Conservation (phyloP, 805 yeast genomes). For the Debaryomyces prosopidis region DNA sequence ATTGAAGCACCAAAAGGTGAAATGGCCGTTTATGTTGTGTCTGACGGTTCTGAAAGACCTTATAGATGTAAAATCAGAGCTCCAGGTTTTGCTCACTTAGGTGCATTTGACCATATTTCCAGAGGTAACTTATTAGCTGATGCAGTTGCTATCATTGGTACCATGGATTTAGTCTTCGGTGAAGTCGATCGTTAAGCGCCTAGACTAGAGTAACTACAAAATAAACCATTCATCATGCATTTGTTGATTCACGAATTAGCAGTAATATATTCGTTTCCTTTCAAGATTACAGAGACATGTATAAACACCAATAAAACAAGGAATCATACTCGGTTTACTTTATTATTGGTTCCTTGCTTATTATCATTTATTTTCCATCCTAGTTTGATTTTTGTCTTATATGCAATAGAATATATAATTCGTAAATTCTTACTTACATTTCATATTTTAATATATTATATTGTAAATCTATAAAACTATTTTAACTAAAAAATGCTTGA, state of each 20-base stretch:
- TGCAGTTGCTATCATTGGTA: constrained; percentile 91
- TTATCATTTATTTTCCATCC: neutral
- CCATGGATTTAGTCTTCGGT: constrained; percentile 93
- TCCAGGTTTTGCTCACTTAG: constrained; percentile 91
- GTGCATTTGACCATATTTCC: constrained; percentile 82
- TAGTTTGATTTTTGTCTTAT: constrained; percentile 1
- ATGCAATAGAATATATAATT: constrained; percentile 2
- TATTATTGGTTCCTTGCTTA: neutral
- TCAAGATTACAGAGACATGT: neutral
- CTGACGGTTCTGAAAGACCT: constrained; percentile 89
- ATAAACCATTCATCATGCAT: constrained; percentile 7
- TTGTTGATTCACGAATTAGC: constrained; percentile 10
- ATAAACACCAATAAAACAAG: neutral
- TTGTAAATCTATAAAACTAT: neutral
- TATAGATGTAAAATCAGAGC: constrained; percentile 91
- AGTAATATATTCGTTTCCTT: constrained; percentile 1
- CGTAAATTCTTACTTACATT: neutral
- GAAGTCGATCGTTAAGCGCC: constrained; percentile 78
- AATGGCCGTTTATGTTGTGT: constrained; percentile 86
- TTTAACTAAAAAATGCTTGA: constrained; percentile 11
- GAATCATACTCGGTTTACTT: neutral
- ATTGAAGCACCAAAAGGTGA: constrained; percentile 96
- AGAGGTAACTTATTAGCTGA: constrained; percentile 88
- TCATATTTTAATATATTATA: neutral
- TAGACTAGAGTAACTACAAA: neutral